Base-by-base conservation (phyloP, 768 basidiomycete species). In the Melanogaster broomeanus region DNA sequence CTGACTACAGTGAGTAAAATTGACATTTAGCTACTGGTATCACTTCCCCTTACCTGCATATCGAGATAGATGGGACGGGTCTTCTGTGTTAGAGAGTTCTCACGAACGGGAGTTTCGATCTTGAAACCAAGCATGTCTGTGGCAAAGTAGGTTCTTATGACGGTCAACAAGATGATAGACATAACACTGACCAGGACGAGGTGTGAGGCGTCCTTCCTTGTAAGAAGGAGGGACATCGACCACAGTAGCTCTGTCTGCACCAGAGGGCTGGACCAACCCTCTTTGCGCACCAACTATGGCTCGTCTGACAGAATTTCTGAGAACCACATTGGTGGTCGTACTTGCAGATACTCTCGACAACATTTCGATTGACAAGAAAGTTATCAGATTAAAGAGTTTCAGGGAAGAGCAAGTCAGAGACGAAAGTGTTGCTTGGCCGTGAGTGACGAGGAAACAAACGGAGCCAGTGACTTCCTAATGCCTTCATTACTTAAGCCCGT, bases 31-130 rank as follows among this genome's bases (percentile, higher is more conserved):
- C 16, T 22, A 38, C 11, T 13, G 33, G 13, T 16, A 45, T 9
- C 5, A 39, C 4, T 37, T 40, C 22, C 40, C 64, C 81, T 54
- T 48, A 87, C 93, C 82, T 97, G 95, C 90, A 96, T 90, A 71
- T 99, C 97, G 42, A 99, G 83, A 71, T 99, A 99, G 57, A 99
- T 98, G 16, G 97, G 94, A 27, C 93, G 81, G 25, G 79, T 77
- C 70, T 87, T 88, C 48, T 79, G 79, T 43, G 77, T 74, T 45
- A 78, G 51, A 10, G 78, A 75, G 40, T 74, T 80, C 64, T 88
- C 87, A 42, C 81, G 79, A 48, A 68, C 76, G 33, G 83, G 81
- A 44, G 78, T 71, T 59, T 84, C 85, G 13, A 93, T 73, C 69
- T 90, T 93, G 69, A 94, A 94, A 6, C 92, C 91, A 53, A 92